Evolutionary conservation across 2,329 filamentous ascomycete genomes (phyloP), one percentile per base, ranked within the genome.

Genomic region (Daldinia sp.): DNA sequence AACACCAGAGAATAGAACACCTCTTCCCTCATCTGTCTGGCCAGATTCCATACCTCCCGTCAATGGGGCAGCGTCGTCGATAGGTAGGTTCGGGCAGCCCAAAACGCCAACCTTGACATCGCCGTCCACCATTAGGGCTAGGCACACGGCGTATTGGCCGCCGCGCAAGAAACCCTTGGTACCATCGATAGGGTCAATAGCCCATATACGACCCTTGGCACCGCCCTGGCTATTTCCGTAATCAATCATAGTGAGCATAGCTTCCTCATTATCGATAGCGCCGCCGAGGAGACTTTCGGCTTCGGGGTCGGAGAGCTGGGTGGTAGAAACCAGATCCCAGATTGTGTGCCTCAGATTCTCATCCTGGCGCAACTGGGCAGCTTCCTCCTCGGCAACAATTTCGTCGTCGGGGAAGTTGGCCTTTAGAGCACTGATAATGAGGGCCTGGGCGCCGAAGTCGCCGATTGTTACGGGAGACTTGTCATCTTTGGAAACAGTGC

Each of bases 91-190:
- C 23, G 95, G 95, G 79, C 94, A 97, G 66, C 93, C 96, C 59
- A 99, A 86, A 45, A 97, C 95, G 70, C 95, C 95, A 64, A 97
- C 92, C 77, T 94, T 93, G 72, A 98, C 93, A 71, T 96, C 88
- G 54, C 94, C 95, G 73, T 98, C 93, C 25, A 96, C 91, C 80
- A 99, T 90, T 71, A 99, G 83, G 32, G 87, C 95, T 4, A 99
- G 85, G 76, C 94, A 97, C 55, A 99, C 93, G 57, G 95, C 96
- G 76, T 99, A 99, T 81, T 99, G 95, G 35, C 94, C 96, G 54
- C 95, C 95, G 66, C 96, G 87, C 63, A 99, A 83, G 81, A 99
- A 99, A 27, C 95, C 96, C 81, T 97, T 97, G 55, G 95, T 99
- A 69, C 95, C 95, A 78, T 99, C 95, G 66, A 99, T 97, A 62